Evolutionary conservation across 768 basidiomycete species (phyloP).

Genomic region (Phylloporus arenicola): DNA sequence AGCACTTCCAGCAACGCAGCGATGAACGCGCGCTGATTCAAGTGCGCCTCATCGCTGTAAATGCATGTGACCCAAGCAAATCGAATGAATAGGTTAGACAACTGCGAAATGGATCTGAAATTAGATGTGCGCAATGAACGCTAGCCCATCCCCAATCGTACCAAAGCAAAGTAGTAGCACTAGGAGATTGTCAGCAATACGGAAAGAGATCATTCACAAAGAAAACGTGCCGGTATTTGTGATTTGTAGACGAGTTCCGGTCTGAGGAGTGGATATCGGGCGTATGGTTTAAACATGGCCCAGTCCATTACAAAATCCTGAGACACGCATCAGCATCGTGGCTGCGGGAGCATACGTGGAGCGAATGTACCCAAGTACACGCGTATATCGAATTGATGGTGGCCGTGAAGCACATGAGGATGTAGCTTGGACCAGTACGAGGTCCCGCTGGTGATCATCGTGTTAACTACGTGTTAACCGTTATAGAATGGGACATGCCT

Average conservation of each 20-base stretch:
- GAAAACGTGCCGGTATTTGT: conserved; percentile 43
- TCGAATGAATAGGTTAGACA: conserved; percentile 66
- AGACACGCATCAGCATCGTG: not conserved
- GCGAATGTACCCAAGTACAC: conserved; percentile 60
- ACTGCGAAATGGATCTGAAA: conserved; percentile 29
- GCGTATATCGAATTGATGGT: conserved; percentile 64
- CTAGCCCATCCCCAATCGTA: conserved; percentile 26
- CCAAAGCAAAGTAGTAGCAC: conserved; percentile 76
- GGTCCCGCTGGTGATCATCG: conserved; percentile 24
- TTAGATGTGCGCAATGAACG: not conserved
- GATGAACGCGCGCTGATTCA: conserved; percentile 58
- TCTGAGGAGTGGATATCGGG: conserved; percentile 58
- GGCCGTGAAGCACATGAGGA: conserved; percentile 61
- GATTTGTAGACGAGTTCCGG: conserved; percentile 67
- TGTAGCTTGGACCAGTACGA: conserved; percentile 45
- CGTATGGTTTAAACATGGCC: conserved; percentile 63
- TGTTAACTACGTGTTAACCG: not conserved
- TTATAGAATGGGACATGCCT: conserved; percentile 30
- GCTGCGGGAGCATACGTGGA: not conserved
- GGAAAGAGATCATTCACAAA: not conserved
- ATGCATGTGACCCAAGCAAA: conserved; percentile 82
- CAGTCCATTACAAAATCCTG: conserved; percentile 88
- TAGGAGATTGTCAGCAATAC: conserved; percentile 18
- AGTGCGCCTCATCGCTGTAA: conserved; percentile 45
- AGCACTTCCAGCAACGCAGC: conserved; percentile 68